Percentiles rank a stretch among this genome's conserved stretches.
Evolutionary conservation across 495 filamentous ascomycete genomes (phyloP).

Genomic region (Aspergillus cristatus): DNA sequence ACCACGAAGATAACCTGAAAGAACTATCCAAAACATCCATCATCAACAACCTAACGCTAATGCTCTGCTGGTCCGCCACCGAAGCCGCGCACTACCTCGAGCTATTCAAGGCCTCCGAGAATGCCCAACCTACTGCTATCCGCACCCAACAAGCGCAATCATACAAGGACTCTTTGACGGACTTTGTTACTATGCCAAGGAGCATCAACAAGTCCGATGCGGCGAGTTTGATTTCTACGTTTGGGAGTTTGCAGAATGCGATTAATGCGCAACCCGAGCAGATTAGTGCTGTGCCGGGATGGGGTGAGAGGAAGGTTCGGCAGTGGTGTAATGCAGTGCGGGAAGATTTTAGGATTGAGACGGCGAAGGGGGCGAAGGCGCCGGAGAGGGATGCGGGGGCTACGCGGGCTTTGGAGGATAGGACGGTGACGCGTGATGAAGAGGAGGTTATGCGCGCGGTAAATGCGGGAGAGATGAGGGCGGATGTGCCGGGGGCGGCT

Average conservation of each 20-base stretch:
- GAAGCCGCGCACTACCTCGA: constrained; percentile 92
- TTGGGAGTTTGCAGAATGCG: constrained; percentile 77
- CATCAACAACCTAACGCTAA: constrained; percentile 83
- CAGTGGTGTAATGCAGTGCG: constrained; percentile 72
- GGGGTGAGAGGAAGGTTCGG: constrained; percentile 92
- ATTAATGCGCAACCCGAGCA: constrained; percentile 84
- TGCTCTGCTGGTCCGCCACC: constrained; percentile 87
- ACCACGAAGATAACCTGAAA: constrained; percentile 68
- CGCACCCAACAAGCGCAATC: constrained; percentile 69
- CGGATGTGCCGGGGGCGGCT: too few species aligned
- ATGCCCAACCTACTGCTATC: constrained; percentile 72
- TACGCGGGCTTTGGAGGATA: background rate
- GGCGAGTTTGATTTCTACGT: constrained; percentile 73
- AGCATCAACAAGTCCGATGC: constrained; percentile 93
- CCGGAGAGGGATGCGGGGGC: constrained; percentile 11
- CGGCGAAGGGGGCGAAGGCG: constrained; percentile 48
- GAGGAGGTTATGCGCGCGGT: constrained; percentile 28
- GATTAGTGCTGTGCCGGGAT: constrained; percentile 70
- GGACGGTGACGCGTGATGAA: constrained; percentile 12
- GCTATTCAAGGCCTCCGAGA: constrained; percentile 85
- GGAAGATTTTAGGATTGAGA: constrained; percentile 72
- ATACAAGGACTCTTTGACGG: constrained; percentile 82
- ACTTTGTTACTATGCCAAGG: constrained; percentile 84
- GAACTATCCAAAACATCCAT: constrained; percentile 84
- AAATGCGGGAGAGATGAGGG: constrained; percentile 1